phyloP scores from a whole-genome alignment of 345 rosid genomes.

The Geranium brycei region DNA sequence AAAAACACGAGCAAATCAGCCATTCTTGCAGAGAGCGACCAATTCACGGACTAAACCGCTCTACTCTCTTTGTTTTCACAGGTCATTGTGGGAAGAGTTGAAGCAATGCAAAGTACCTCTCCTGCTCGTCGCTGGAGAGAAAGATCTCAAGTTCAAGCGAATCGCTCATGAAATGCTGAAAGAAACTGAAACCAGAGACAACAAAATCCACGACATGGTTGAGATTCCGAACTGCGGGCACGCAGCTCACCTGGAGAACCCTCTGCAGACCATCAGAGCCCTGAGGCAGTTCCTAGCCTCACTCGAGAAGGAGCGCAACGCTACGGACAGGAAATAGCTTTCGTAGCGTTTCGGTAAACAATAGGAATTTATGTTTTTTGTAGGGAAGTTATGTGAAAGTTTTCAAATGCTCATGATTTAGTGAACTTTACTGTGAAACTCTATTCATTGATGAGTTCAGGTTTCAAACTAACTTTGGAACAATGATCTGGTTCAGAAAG shows the following conservation, averaged over 20 bases:
- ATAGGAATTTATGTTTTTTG: too few relatives aligned
- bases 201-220: constrained; percentile 28
- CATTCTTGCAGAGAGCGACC: too few relatives aligned
- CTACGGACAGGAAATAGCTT: too few relatives aligned
- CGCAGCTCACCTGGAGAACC: constrained; percentile 84
- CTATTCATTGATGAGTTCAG: too few relatives aligned
- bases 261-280: constrained; percentile 40
- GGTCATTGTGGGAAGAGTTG: constrained; percentile 82
- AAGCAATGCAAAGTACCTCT: constrained; percentile 43
- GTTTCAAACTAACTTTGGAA: too few relatives aligned
- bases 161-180: constrained; percentile 38
- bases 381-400: too few relatives aligned
- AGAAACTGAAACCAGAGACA: constrained; percentile 17
- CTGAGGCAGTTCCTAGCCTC: constrained; percentile 44
- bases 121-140: constrained; percentile 51
- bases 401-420: too few relatives aligned
- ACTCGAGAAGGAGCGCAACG: constrained; percentile 6
- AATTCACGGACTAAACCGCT: too few relatives aligned
- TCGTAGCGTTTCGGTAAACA: too few relatives aligned
- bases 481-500: too few relatives aligned
- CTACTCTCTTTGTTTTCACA: constrained; percentile 11
- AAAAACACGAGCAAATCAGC: too few relatives aligned
- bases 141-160: constrained; percentile 52
- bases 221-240: constrained; percentile 63
- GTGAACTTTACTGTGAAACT: too few relatives aligned